Conservation (phyloP, 1,284 basidiomycete species). For the Marasmius sp. region DNA sequence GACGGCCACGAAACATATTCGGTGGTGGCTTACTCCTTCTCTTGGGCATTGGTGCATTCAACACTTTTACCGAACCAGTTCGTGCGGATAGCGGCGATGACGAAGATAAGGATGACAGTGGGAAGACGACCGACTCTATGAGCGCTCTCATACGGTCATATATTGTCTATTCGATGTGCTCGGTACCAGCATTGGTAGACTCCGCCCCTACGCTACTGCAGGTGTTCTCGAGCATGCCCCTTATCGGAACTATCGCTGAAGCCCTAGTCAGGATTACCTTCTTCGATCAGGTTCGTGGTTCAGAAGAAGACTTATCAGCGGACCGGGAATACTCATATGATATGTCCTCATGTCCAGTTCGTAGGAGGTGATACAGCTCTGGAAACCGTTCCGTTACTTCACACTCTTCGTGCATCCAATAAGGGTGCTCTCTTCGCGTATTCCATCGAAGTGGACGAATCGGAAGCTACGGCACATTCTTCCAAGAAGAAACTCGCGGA, state of each 20-base stretch:
- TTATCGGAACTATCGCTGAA: slow-evolving; percentile 66
- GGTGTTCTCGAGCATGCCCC: slow-evolving; percentile 62
- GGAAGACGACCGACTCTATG: slow-evolving; percentile 17
- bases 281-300: slow-evolving; percentile 68
- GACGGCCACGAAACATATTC: not conserved
- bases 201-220: slow-evolving; percentile 72
- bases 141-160: slow-evolving; percentile 61
- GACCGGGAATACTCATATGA: not conserved
- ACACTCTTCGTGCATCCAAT: slow-evolving; percentile 60
- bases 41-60: not conserved
- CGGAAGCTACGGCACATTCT: slow-evolving; percentile 38
- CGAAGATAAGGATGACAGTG: slow-evolving; percentile 1
- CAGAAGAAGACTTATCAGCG: not conserved
- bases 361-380: slow-evolving; percentile 85
- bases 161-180: slow-evolving; percentile 80
- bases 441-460: slow-evolving; percentile 80
- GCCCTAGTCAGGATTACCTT: slow-evolving; percentile 79
- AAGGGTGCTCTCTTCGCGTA: slow-evolving; percentile 84
- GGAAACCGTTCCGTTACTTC: slow-evolving; percentile 66
- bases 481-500: slow-evolving; percentile 18
- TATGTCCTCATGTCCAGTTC: slow-evolving; percentile 51
- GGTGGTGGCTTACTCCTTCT: not conserved
- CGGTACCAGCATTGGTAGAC: slow-evolving; percentile 77
- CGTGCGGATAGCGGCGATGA: not conserved
- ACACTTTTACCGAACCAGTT: not conserved